Conservation (phyloP, 163 green algal species). For the Scenedesmus sp. region DNA sequence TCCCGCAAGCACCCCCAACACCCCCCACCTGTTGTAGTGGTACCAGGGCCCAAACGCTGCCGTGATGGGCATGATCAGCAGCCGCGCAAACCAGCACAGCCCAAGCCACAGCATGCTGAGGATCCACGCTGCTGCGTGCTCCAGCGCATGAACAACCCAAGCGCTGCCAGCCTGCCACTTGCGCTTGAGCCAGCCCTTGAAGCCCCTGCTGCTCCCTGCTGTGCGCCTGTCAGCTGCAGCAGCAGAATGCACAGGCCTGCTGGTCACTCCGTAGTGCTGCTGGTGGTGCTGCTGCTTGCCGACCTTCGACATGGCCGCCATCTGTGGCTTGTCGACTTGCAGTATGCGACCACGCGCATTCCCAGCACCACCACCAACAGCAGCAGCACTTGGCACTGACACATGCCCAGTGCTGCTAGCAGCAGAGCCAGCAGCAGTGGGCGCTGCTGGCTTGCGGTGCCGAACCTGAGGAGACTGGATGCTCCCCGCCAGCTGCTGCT, state of each 20-base stretch:
- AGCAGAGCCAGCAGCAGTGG: conserved; percentile 16
- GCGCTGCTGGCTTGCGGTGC: background rate
- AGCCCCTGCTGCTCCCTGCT: background rate
- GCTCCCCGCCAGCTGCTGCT: background rate
- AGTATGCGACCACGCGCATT: background rate
- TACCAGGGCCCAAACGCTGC: conserved; percentile 46
- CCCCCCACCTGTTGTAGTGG: conserved; percentile 25
- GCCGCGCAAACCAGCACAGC: background rate
- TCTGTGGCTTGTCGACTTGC: background rate
- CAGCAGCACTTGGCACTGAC: no score
- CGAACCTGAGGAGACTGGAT: background rate
- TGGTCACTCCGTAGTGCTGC: background rate
- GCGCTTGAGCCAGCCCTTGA: background rate
- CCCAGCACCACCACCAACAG: background rate
- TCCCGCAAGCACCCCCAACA: no score
- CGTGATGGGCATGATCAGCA: conserved; percentile 3
- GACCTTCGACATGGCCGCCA: background rate
- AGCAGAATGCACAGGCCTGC: background rate
- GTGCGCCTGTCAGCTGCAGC: conserved; percentile 5
- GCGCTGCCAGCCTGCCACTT: background rate
- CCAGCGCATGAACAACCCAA: background rate
- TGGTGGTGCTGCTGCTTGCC: conserved; percentile 23
- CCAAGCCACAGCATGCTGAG: conserved; percentile 9
- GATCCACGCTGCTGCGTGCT: conserved; percentile 13
- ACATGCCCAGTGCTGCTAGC: no score